phyloP scores from a whole-genome alignment of 2,329 filamentous ascomycete genomes.

The Claviceps spartinae region DNA sequence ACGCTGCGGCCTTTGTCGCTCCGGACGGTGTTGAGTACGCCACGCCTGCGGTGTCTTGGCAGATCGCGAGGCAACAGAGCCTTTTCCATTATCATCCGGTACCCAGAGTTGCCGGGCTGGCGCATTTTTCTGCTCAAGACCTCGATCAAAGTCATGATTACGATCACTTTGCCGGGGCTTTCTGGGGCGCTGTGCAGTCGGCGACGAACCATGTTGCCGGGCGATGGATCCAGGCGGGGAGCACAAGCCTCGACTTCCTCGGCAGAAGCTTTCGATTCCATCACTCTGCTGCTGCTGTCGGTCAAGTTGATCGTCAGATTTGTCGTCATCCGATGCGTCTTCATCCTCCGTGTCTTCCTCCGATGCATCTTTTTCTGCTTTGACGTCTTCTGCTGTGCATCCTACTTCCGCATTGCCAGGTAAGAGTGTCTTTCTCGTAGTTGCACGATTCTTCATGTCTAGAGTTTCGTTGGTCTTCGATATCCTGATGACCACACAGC shows the following conservation, averaged over 20 bases:
- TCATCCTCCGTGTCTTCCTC: too few species aligned
- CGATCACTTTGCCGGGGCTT: constrained; percentile 7
- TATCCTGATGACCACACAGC: neutral
- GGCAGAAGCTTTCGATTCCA: constrained; percentile 6
- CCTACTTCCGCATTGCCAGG: constrained; percentile 1
- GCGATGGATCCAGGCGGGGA: constrained; percentile 15
- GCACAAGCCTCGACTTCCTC: constrained; percentile 14
- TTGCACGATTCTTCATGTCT: neutral
- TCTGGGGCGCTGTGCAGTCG: constrained; percentile 10
- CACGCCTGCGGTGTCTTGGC: constrained; percentile 5
- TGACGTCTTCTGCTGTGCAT: constrained; percentile 1
- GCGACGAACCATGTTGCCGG: constrained; percentile 9
- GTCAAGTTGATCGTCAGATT: constrained; percentile 1
- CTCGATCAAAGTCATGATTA: constrained; percentile 14
- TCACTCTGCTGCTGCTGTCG: constrained; percentile 2
- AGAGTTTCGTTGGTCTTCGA: neutral
- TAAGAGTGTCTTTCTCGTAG: constrained; percentile 7
- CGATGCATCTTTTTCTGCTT: too few species aligned
- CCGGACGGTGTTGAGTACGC: neutral
- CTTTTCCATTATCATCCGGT: constrained; percentile 11
- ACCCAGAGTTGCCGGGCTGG: constrained; percentile 15
- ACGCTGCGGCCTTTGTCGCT: constrained; percentile 2
- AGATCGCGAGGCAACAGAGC: neutral
- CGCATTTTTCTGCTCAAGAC: constrained; percentile 9
- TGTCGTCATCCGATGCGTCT: too few species aligned